Evolutionary conservation across 2,329 filamentous ascomycete genomes (phyloP), one percentile per base, ranked within the genome.

Genomic region (Cadophora luteo-olivacea): DNA sequence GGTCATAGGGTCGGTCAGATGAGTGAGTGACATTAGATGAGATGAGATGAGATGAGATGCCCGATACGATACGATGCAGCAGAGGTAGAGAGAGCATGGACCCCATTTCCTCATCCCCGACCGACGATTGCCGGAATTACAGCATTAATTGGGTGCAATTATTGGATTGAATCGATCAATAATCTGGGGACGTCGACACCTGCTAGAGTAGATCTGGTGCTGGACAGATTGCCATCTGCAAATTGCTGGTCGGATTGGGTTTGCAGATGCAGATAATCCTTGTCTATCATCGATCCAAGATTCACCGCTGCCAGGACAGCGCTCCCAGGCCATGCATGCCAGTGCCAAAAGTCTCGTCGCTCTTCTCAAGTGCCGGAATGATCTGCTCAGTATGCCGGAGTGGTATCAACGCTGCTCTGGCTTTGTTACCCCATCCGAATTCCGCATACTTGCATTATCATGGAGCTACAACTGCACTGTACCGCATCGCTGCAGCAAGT

Each of bases 301-400:
- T 33, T 55, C 52, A 33, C 29, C 52, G 52, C 14, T 55, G 24
- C 51, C 24, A 57, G 19, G 29, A 57, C 25, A 33, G 54, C 32
- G 36, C 25, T 51, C 45, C 45, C 45, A 52, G 24, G 25, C 33
- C 45, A 52, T 29, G 22, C 22, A 52, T 36, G n/a, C 45, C n/a
- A 22, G 19, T 19, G 11, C 45, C 12, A 19, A 5, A 45, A 45
- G 41, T 45, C 14, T 45, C 33, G 8, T 25, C 36, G n/a, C 55
- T 32, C 25, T 29, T 33, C 62, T 33, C 62, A 68, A 70, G 65
- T 70, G 68, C 68, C 68, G 68, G 52, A 41, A 38, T 41, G 68
- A 68, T 67, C 61, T 41, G 57, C 55, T 54, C 45, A 33, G 36
- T 32, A 33, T 52, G n/a, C 64, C 64, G 64, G 64, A 64, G 45